Percentiles rank a stretch among this genome's conserved stretches.
phyloP scores from a whole-genome alignment of 192 early-diverging fungal genomes.

The Coemansia asiatica region DNA sequence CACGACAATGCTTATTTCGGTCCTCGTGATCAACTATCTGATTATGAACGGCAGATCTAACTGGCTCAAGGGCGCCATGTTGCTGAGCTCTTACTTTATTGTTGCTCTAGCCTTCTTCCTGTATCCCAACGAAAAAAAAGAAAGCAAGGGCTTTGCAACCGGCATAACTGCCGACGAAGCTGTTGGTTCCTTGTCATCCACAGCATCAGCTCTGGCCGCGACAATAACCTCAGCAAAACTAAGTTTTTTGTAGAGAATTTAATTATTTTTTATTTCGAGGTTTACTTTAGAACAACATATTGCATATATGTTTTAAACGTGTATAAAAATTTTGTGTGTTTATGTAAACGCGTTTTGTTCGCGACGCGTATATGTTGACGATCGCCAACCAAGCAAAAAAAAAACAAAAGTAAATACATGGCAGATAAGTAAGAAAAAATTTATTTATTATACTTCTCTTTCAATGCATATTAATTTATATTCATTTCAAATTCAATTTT shows the following conservation, averaged over 20 bases:
- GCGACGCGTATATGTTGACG: not conserved
- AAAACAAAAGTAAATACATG: conserved; percentile 2
- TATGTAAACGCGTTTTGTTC: not conserved
- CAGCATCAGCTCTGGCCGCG: not conserved
- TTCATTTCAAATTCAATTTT: too few relatives aligned
- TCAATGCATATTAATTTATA: too few relatives aligned
- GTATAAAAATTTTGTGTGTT: not conserved
- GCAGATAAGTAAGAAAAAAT: not conserved
- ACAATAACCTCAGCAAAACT: conserved; percentile 6
- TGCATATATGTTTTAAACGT: too few relatives aligned
- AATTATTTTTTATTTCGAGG: not conserved
- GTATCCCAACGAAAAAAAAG: conserved; percentile 57
- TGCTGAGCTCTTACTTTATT: conserved; percentile 79
- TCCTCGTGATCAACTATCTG: conserved; percentile 78
- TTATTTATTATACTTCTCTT: not conserved
- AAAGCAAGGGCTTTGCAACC: conserved; percentile 7
- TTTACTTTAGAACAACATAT: too few relatives aligned
- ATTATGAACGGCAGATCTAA: conserved; percentile 85
- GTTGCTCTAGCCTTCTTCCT: conserved; percentile 80
- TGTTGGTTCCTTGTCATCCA: not conserved
- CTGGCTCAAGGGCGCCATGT: conserved; percentile 90
- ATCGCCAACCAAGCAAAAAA: not conserved
- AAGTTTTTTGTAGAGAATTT: conserved; percentile 13
- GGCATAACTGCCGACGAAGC: not conserved
- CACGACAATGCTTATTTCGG: conserved; percentile 79